phyloP scores from a whole-genome alignment of 805 yeast genomes.

The Myxozyma kluyveri region DNA sequence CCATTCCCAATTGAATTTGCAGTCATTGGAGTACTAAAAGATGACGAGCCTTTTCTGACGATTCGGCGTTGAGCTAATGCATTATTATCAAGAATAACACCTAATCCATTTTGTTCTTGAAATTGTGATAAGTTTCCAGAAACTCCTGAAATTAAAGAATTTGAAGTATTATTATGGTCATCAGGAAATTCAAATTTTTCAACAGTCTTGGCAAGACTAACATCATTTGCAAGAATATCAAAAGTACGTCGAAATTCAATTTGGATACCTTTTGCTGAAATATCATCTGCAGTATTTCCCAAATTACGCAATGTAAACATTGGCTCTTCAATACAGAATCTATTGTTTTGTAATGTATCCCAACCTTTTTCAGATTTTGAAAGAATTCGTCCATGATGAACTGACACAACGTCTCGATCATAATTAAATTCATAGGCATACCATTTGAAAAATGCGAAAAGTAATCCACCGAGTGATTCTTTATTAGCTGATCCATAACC shows the following conservation, averaged over 20 bases:
- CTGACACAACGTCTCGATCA: conserved; percentile 28
- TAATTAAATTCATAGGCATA: conserved; percentile 32
- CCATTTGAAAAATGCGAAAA: conserved; percentile 31
- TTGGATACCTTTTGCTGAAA: conserved; percentile 31
- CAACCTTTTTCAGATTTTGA: conserved; percentile 32
- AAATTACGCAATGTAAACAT: conserved; percentile 29
- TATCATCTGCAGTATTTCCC: conserved; percentile 35
- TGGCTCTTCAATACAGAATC: conserved; percentile 35
- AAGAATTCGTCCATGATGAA: conserved; percentile 30
- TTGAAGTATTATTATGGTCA: too few species aligned
- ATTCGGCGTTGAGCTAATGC: background rate
- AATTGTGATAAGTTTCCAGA: too few species aligned
- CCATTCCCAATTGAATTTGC: too few species aligned
- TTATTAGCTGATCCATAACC: conserved; percentile 27
- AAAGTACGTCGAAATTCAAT: conserved; percentile 33
- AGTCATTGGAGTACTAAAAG: too few species aligned
- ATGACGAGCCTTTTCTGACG: too few species aligned
- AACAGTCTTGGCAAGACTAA: conserved; percentile 8
- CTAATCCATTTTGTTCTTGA: background rate
- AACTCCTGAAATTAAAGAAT: too few species aligned
- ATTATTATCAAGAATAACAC: background rate
- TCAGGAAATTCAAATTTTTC: conserved; percentile 22
- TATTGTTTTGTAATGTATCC: conserved; percentile 31
- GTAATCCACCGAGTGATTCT: conserved; percentile 29
- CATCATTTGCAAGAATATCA: conserved; percentile 14